Evolutionary conservation across 2,329 filamentous ascomycete species (phyloP), one percentile per base, ranked within the genome.

Genomic region (Aspergillus felis): DNA sequence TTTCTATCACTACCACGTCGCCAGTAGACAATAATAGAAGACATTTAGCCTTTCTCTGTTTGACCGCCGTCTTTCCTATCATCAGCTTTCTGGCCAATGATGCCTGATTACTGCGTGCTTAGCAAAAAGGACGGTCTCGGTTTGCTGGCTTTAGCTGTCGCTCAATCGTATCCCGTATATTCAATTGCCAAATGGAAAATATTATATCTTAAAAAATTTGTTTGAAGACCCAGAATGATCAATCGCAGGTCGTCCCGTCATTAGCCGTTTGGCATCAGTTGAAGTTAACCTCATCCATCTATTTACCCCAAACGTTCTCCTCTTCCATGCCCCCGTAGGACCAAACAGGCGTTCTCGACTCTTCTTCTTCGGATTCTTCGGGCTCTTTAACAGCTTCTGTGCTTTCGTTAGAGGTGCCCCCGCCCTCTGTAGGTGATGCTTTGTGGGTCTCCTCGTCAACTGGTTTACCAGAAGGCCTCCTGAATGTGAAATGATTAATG

Each of bases 291-390:
- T 14, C 44, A 12, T 47, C 24, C 14, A 47, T 20, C 64, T 68
- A 72, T 59, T 63, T 66, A 47, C 57, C 59, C 71, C 71, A 73
- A 56, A 73, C 70, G 60, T 73, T 72, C 56, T 75, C 74, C 51
- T 76, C 74, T 22, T 73, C 70, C 44, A 76, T 58, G 7, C 64
- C 68, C 24, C 71, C 66, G 60, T 72, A 71, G 47, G 59, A 58
- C 60, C 67, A 69, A 52, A 61, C 56, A 29, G 60, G 57, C 17
- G 59, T 56, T 52, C 57, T 57, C 28, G 58, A 55, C 35, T 62
- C 58, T 47, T 61, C 58, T 47, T 61, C 60, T 53, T 57, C 50
- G 12, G 50, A 47, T 22, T 42, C 50, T 25, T 51, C 49, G 29
- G 55, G 46, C 17, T 17, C 35, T 29, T 28, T 8, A 22, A 28